Evolutionary conservation across 208 protist genomes (phyloP).

Genomic region (Leishmania braziliensis): DNA sequence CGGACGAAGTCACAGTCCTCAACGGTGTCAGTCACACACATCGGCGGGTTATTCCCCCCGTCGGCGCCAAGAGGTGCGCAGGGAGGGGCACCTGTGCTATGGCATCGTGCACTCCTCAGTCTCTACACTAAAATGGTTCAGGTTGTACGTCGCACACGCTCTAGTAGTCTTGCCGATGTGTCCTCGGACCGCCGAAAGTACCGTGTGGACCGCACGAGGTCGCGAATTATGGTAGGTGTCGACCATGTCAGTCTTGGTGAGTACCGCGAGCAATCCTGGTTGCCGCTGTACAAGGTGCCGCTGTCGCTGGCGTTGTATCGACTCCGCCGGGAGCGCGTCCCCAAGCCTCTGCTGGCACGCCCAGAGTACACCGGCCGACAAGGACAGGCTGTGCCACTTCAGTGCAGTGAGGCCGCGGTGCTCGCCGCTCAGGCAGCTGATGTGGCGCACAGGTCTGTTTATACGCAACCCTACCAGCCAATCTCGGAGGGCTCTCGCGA

Average conservation of each 20-base stretch:
- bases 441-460: constrained; percentile 18
- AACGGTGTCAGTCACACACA: neutral
- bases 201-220: neutral
- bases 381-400: neutral
- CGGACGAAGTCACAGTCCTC: neutral
- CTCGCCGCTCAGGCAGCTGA: neutral
- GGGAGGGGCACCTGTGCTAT: constrained; percentile 19
- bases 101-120: constrained; percentile 20
- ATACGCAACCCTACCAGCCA: constrained; percentile 21
- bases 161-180: neutral
- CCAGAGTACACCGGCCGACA: neutral
- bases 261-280: constrained; percentile 18
- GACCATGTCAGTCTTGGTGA: constrained; percentile 21
- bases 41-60: constrained; percentile 10
- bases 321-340: constrained; percentile 17
- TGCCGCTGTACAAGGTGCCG: constrained; percentile 13
- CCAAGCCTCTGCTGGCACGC: constrained; percentile 23
- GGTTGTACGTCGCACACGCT: constrained; percentile 11
- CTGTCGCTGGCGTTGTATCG: constrained; percentile 20
- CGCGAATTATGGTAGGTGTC: constrained; percentile 13
- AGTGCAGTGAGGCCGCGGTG: neutral
- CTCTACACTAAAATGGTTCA: constrained; percentile 22
- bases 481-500: constrained; percentile 16
- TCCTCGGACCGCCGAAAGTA: neutral
- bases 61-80: constrained; percentile 5